A percentile compares a stretch with the other conserved stretches of the same genome.
phyloP scores from a whole-genome alignment of 805 yeast species.

The Candida cerambycidarum region DNA sequence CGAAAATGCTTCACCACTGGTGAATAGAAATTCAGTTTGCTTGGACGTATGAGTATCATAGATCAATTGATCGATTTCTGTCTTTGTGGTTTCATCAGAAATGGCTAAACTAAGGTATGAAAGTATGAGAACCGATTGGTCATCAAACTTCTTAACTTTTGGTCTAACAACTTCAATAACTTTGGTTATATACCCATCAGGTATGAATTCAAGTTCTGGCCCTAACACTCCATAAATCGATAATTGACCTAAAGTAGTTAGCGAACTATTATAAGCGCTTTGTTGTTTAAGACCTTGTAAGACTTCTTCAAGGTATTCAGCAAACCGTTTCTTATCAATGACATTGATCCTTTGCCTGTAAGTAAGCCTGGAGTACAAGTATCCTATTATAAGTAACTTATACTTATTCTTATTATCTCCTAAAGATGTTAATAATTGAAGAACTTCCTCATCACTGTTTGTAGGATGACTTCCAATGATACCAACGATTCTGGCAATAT shows the following conservation, averaged over 20 bases:
- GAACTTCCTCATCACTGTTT: slow-evolving; percentile 12
- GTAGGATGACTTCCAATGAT: slow-evolving; percentile 47
- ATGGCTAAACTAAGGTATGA: slow-evolving; percentile 51
- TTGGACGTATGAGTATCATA: slow-evolving; percentile 63
- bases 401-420: slow-evolving; percentile 16
- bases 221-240: slow-evolving; percentile 48
- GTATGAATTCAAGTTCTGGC: slow-evolving; percentile 20
- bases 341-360: slow-evolving; percentile 27
- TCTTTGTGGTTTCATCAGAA: not conserved
- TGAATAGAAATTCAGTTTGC: slow-evolving; percentile 72
- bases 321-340: slow-evolving; percentile 15
- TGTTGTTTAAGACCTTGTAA: slow-evolving; percentile 19
- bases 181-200: slow-evolving; percentile 12
- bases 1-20: slow-evolving; percentile 82
- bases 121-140: slow-evolving; percentile 55
- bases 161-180: slow-evolving; percentile 28
- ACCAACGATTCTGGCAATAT: slow-evolving; percentile 48
- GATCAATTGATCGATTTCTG: slow-evolving; percentile 26
- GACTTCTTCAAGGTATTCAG: slow-evolving; percentile 14
- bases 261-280: slow-evolving; percentile 22
- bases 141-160: slow-evolving; percentile 56
- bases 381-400: slow-evolving; percentile 39
- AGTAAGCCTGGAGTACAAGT: slow-evolving; percentile 46
- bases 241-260: slow-evolving; percentile 45
- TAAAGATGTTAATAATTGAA: slow-evolving; percentile 10